A percentile compares a stretch with the other conserved stretches of the same genome.
Evolutionary conservation across 2,329 filamentous ascomycete species (phyloP).

Genomic region (Dothistroma septosporum): DNA sequence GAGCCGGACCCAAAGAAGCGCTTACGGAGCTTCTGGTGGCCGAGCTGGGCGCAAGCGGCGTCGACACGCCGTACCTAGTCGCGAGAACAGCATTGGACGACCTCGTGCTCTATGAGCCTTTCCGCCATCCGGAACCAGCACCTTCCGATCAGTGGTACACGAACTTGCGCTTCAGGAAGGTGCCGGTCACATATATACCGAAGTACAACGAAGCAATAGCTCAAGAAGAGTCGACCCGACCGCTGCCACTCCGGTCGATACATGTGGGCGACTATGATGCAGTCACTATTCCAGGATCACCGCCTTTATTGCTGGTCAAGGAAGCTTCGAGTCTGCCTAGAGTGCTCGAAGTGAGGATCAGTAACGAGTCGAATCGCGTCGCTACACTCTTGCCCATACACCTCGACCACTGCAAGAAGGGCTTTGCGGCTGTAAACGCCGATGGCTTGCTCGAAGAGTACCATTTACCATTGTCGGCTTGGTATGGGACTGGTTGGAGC

Average conservation of each 20-base stretch:
- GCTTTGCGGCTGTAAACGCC: conserved; percentile 61
- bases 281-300: conserved; percentile 75
- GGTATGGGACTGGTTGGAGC: conserved; percentile 72
- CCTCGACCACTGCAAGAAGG: conserved; percentile 69
- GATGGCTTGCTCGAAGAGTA: conserved; percentile 69
- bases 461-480: conserved; percentile 63
- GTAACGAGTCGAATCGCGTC: conserved; percentile 4
- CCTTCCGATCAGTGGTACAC: conserved; percentile 41
- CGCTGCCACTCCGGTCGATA: conserved; percentile 54
- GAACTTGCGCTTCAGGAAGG: conserved; percentile 71
- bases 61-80: conserved; percentile 72
- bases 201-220: conserved; percentile 50
- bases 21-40: conserved; percentile 78
- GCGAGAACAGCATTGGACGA: conserved; percentile 76
- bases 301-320: conserved; percentile 77
- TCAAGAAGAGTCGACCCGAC: conserved; percentile 44
- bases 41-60: conserved; percentile 72
- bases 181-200: conserved; percentile 64
- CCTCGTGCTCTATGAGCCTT: conserved; percentile 80
- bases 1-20: conserved; percentile 66
- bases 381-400: conserved; percentile 66
- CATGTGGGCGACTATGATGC: conserved; percentile 72
- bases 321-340: conserved; percentile 72
- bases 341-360: conserved; percentile 41
- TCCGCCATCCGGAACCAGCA: conserved; percentile 45